Percentiles rank a stretch among this genome's conserved stretches.
These are phyloP conservation scores for Cucumis hystrix DNA, from an alignment of 306 rosid species.

Conservation along the genomic window DNA sequence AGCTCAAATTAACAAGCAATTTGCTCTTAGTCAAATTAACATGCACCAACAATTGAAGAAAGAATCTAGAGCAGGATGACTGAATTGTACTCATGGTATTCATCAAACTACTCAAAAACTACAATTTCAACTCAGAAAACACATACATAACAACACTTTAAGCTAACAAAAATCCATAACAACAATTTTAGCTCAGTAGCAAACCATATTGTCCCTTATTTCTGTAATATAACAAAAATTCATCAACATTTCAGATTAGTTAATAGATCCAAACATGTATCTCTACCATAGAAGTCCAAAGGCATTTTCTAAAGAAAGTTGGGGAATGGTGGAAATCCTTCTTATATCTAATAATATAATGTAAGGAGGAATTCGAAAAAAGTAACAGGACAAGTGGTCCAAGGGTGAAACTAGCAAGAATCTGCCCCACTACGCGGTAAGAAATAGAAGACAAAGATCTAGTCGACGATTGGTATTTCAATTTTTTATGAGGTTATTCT, in stretches of 20 bases:
- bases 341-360: too few relatives aligned
- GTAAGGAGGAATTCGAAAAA: too few relatives aligned
- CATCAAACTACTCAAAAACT: background rate
- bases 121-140: background rate
- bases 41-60: background rate
- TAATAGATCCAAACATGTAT: background rate
- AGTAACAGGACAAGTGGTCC: too few relatives aligned
- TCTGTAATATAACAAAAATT: background rate
- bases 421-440: too few relatives aligned
- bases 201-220: too few relatives aligned
- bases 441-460: too few relatives aligned
- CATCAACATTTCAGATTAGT: background rate
- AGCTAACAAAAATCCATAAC: background rate
- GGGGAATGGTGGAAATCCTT: too few relatives aligned
- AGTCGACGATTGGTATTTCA: too few relatives aligned
- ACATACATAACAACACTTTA: background rate
- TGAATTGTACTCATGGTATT: background rate
- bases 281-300: background rate
- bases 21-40: too few relatives aligned
- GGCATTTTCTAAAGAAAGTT: background rate
- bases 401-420: too few relatives aligned
- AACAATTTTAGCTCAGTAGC: background rate
- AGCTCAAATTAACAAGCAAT: too few relatives aligned
- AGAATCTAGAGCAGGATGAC: background rate
- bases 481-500: too few relatives aligned